Base-by-base conservation (phyloP, 2,329 filamentous ascomycete genomes). In the Pseudogymnoascus sp. region DNA sequence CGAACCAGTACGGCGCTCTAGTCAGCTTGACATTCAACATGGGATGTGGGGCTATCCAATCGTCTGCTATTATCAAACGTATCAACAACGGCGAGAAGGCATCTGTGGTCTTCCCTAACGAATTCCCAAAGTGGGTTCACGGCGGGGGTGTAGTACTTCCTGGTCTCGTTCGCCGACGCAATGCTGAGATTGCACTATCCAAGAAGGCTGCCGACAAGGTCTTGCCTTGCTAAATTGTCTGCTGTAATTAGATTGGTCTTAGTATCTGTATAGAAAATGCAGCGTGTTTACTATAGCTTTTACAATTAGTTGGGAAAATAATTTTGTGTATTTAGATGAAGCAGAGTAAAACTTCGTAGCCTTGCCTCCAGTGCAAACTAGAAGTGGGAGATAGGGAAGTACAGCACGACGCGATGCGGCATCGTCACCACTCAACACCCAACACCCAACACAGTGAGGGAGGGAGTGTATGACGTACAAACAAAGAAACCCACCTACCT, bases 21-120 rank as follows among this genome's bases (percentile, higher is more conserved):
- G 76, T 81, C 37, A 78, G 74, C 47, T 81, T 78, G 78, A 72
- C 77, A 13, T 82, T 77, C 74, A 82, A 82, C 67, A 72, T 78
- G 44, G 79, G 80, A 26, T 77, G 74, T 62, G 77, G 74, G 3
- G 73, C 73, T 54, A 71, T 75, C 2, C 61, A 63, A n/a, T 68
- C 66, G 0, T 80, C 78, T 3, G 74, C 71, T 0, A 71, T 81
- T 24, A 68, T 79, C 63, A 68, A 67, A 57, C 71, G 76, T 8
- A 72, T 80, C 62, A 81, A 80, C 70, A 69, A 66, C 0, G 76
- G 77, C n/a, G 74, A 79, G 59, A 66, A 73, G 37, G 69, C 74
- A 37, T 73, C 74, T 64, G 76, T 70, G 0, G 79, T 80, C 54
- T 71, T 75, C 13, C 65, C 71, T 8, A 63, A 77, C 64, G 78